These are phyloP conservation scores for Conidiobolus incongruus DNA, from an alignment of 371 early-diverging fungal genomes.

Conservation along the genomic window DNA sequence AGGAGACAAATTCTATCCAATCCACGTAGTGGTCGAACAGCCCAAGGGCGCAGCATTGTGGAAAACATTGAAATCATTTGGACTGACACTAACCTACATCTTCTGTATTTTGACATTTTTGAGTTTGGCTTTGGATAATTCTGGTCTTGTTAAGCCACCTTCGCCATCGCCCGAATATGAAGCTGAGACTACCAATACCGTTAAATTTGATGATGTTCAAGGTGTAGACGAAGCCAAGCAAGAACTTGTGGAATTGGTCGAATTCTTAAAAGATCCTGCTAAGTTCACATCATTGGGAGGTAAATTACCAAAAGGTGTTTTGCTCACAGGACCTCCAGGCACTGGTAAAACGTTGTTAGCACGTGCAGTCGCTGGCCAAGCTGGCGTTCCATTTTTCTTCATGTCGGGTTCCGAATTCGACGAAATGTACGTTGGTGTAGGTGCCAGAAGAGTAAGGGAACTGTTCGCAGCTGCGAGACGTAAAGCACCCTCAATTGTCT, in stretches of 20 bases:
- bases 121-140: constrained; percentile 49
- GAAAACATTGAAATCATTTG: constrained; percentile 44
- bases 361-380: constrained; percentile 78
- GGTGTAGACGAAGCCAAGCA: constrained; percentile 95
- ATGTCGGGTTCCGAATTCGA: constrained; percentile 96
- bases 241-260: constrained; percentile 87
- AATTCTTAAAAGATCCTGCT: constrained; percentile 78
- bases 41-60: constrained; percentile 38
- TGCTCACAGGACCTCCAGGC: constrained; percentile 98
- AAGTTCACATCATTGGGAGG: constrained; percentile 82
- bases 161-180: constrained; percentile 35
- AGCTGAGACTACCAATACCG: constrained; percentile 34
- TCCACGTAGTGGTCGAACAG: constrained; percentile 34
- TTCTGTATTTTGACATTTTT: constrained; percentile 53
- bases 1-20: constrained; percentile 20
- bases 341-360: constrained; percentile 93
- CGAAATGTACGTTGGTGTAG: constrained; percentile 98
- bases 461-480: constrained; percentile 83
- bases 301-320: constrained; percentile 87
- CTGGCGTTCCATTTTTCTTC: constrained; percentile 91
- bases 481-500: constrained; percentile 94
- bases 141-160: constrained; percentile 37
- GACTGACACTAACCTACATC: constrained; percentile 46
- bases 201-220: constrained; percentile 82
- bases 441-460: constrained; percentile 62